Conservation (phyloP, 1,284 basidiomycete genomes). For the Ustilago sp. region DNA sequence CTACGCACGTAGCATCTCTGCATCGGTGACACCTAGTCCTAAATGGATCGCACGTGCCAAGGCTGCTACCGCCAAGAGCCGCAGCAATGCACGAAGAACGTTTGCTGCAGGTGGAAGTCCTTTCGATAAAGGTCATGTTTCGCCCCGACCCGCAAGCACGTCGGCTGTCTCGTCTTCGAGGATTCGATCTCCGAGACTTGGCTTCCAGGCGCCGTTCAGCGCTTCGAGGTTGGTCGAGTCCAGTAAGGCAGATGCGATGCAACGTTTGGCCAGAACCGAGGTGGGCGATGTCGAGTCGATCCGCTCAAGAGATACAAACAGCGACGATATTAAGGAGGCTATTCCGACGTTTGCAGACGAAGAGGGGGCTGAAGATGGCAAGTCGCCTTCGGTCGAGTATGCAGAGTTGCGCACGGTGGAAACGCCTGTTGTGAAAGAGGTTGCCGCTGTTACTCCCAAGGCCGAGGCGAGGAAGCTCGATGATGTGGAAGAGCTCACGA, state of each 20-base stretch:
- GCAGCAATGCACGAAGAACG: conserved; percentile 19
- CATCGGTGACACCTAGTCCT: conserved; percentile 58
- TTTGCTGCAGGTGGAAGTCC: conserved; percentile 31
- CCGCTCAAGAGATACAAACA: conserved; percentile 16
- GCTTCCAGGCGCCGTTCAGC: conserved; percentile 38
- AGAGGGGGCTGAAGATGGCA: background rate
- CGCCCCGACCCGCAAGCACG: conserved; percentile 50
- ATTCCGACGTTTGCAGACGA: background rate
- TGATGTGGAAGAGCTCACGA: background rate
- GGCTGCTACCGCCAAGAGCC: conserved; percentile 27
- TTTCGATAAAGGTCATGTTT: conserved; percentile 28
- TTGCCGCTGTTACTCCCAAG: conserved; percentile 2
- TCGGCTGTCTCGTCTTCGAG: conserved; percentile 37
- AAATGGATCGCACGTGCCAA: conserved; percentile 55
- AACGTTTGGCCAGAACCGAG: conserved; percentile 19
- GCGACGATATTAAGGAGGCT: conserved; percentile 14
- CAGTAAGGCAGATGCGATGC: conserved; percentile 18
- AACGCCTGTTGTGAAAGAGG: background rate
- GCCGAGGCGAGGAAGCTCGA: background rate
- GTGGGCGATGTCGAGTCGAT: conserved; percentile 20
- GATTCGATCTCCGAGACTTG: conserved; percentile 17
- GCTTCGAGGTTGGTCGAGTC: conserved; percentile 42
- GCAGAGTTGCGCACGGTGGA: conserved; percentile 7
- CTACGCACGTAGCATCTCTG: conserved; percentile 53
- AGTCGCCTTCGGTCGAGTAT: conserved; percentile 1